These are phyloP conservation scores for Xylaria hypoxylon DNA, from an alignment of 2,329 filamentous ascomycete species.

Conservation along the genomic window DNA sequence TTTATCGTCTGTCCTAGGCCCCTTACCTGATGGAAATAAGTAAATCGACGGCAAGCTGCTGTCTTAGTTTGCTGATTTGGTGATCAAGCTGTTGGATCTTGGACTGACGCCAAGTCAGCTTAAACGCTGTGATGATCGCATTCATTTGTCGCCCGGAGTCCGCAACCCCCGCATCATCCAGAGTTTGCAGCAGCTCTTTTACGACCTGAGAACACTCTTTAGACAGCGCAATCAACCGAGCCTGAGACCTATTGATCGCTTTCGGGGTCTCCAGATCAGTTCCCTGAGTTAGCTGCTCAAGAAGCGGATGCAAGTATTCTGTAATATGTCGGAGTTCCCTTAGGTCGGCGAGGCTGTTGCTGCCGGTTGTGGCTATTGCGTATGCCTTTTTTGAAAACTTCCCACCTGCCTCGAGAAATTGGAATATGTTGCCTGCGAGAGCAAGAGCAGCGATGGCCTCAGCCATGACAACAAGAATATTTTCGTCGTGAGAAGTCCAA, in stretches of 20 bases:
- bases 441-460: neutral
- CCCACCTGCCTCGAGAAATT: neutral
- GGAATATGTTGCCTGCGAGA: neutral
- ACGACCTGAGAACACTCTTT: neutral
- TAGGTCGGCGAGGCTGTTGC: neutral
- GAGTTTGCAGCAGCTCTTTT: neutral
- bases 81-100: neutral
- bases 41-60: neutral
- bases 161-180: neutral
- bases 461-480: neutral
- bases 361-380: neutral
- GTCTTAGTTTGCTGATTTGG: neutral
- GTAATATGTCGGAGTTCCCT: neutral
- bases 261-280: neutral
- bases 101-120: neutral
- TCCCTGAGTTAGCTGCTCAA: neutral
- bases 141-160: neutral
- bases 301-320: neutral
- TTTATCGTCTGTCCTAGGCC: too few species aligned
- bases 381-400: constrained; percentile 1
- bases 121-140: neutral
- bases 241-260: neutral
- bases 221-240: neutral
- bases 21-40: neutral
- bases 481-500: neutral